Evolutionary conservation across 2,329 filamentous ascomycete species (phyloP).

Genomic region (Dothidotthia symphoricarpi): DNA sequence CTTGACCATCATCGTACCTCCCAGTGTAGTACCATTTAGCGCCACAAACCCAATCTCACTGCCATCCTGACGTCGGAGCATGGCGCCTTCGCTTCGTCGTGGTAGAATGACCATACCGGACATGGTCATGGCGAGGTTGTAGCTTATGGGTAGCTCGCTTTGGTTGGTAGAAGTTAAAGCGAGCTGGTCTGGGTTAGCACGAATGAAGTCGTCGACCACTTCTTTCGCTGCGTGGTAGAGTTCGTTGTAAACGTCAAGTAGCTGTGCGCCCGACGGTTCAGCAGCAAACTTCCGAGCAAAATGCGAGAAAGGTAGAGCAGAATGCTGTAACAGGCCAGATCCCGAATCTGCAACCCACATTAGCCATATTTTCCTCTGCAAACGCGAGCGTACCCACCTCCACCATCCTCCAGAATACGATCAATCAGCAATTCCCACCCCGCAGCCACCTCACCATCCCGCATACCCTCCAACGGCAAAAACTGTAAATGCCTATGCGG

Average conservation of each 20-base stretch:
- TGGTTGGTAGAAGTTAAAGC: constrained; percentile 25
- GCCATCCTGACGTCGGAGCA: constrained; percentile 41
- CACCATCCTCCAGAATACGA: constrained; percentile 24
- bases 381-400: constrained; percentile 3
- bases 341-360: neutral
- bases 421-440: constrained; percentile 55
- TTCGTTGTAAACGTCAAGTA: constrained; percentile 36
- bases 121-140: constrained; percentile 59
- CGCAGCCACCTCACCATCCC: constrained; percentile 38
- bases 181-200: constrained; percentile 35
- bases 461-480: constrained; percentile 65
- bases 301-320: constrained; percentile 50
- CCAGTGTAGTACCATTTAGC: constrained; percentile 58
- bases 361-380: neutral
- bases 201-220: constrained; percentile 43
- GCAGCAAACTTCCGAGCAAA: constrained; percentile 46
- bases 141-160: constrained; percentile 52
- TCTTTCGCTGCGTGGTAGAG: constrained; percentile 36
- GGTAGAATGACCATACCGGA: constrained; percentile 56
- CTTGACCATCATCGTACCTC: constrained; percentile 60
- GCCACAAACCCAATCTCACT: constrained; percentile 46
- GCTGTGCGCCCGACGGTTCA: constrained; percentile 40
- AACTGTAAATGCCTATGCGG: constrained; percentile 71
- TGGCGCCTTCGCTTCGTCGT: constrained; percentile 47
- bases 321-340: constrained; percentile 15